phyloP scores from a whole-genome alignment of 192 early-diverging fungal species.

The Podochytrium sp. region DNA sequence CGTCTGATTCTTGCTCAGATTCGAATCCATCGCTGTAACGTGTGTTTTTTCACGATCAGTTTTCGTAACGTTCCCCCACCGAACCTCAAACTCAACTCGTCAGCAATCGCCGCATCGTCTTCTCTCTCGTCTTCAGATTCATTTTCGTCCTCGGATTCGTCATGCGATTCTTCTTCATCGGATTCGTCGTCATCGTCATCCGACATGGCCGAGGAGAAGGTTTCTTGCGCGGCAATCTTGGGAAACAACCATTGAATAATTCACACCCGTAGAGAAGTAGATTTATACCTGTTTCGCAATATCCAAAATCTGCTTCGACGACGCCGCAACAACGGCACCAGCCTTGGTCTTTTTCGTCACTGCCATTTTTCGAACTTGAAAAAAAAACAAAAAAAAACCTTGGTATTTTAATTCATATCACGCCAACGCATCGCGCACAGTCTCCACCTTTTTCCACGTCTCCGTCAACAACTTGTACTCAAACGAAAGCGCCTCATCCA shows the following conservation, averaged over 20 bases:
- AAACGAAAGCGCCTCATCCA: not conserved
- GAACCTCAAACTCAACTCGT: too few relatives aligned
- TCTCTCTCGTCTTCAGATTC: slow-evolving; percentile 7
- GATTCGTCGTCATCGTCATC: slow-evolving; percentile 4
- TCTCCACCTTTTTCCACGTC: slow-evolving; percentile 26
- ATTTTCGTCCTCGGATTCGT: not conserved
- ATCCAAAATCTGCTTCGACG: slow-evolving; percentile 1
- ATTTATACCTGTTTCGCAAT: not conserved
- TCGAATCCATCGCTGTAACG: too few relatives aligned
- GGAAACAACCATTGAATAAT: too few relatives aligned
- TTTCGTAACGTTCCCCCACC: too few relatives aligned
- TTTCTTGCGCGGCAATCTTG: not conserved
- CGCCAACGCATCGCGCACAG: not conserved
- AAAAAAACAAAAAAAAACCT: slow-evolving; percentile 1
- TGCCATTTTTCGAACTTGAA: slow-evolving; percentile 1
- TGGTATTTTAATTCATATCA: not conserved
- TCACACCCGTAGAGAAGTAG: not conserved
- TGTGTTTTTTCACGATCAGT: too few relatives aligned
- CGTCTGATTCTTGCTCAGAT: too few relatives aligned
- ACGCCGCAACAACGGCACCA: not conserved
- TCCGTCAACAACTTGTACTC: slow-evolving; percentile 23
- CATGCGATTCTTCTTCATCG: slow-evolving; percentile 7
- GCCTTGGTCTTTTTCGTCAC: not conserved
- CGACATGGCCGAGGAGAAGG: not conserved
- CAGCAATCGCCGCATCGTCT: too few relatives aligned